Conservation (phyloP, 2,329 filamentous ascomycete genomes). For the Leptosphaerulina australis region DNA sequence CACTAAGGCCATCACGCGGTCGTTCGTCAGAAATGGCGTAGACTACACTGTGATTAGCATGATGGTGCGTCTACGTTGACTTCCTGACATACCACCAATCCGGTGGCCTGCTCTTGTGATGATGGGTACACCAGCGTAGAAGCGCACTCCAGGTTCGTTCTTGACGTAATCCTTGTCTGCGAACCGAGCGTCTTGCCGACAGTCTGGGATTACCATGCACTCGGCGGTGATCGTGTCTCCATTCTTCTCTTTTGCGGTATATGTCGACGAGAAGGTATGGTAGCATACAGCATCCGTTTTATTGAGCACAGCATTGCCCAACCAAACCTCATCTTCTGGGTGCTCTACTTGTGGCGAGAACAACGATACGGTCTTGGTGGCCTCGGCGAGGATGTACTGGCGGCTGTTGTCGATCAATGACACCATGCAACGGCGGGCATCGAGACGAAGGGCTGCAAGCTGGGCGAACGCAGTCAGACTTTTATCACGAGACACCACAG, state of each 20-base stretch:
- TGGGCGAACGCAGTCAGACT: slow-evolving; percentile 47
- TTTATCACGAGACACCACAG: slow-evolving; percentile 35
- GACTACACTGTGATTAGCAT: slow-evolving; percentile 16
- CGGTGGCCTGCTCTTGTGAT: slow-evolving; percentile 36
- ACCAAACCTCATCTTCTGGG: slow-evolving; percentile 37
- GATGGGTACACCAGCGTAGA: slow-evolving; percentile 44
- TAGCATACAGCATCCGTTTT: slow-evolving; percentile 39
- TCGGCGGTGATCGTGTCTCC: slow-evolving; percentile 27
- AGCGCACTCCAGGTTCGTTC: slow-evolving; percentile 37
- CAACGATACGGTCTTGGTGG: slow-evolving; percentile 45
- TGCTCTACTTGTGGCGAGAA: slow-evolving; percentile 31
- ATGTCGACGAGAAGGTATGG: slow-evolving; percentile 36
- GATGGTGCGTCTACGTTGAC: neutral
- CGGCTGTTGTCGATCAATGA: slow-evolving; percentile 47
- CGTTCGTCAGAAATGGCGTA: slow-evolving; percentile 41
- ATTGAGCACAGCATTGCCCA: slow-evolving; percentile 41
- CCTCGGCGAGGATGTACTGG: slow-evolving; percentile 50
- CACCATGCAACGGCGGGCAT: slow-evolving; percentile 44
- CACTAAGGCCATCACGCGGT: slow-evolving; percentile 32
- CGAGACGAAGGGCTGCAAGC: slow-evolving; percentile 42
- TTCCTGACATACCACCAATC: slow-evolving; percentile 28
- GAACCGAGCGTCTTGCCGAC: slow-evolving; percentile 32
- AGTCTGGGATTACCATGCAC: slow-evolving; percentile 37
- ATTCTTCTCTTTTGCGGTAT: slow-evolving; percentile 27
- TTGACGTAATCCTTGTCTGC: slow-evolving; percentile 34